Percentiles rank a stretch among this genome's conserved stretches.
These are phyloP conservation scores for Fraxinus velutina DNA, from an alignment of 305 asterid species.

Conservation along the genomic window DNA sequence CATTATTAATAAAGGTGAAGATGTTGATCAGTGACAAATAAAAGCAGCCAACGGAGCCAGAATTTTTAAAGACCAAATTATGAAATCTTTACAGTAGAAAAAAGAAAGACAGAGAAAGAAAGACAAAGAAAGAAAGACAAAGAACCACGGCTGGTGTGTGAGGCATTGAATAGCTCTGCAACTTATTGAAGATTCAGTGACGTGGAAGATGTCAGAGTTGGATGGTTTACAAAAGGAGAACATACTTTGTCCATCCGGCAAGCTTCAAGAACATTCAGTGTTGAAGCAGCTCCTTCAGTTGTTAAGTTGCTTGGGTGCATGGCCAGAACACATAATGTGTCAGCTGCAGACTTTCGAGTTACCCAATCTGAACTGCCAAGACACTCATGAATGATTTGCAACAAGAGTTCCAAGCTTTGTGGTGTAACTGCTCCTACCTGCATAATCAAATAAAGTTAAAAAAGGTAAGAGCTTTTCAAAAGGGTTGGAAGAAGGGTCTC, in stretches of 20 bases:
- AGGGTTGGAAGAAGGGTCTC: neutral
- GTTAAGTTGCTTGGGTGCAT: constrained; percentile 55
- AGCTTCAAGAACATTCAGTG: too few relatives aligned
- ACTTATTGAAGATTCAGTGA: too few relatives aligned
- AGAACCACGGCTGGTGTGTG: too few relatives aligned
- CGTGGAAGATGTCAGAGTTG: too few relatives aligned
- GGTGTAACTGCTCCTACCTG: constrained; percentile 92
- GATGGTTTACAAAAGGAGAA: too few relatives aligned
- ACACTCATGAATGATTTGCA: constrained; percentile 79
- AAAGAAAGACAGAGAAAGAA: neutral
- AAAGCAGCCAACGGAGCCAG: neutral
- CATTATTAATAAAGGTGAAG: neutral
- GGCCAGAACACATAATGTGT: constrained; percentile 64
- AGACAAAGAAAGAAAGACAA: too few relatives aligned
- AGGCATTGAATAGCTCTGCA: too few relatives aligned
- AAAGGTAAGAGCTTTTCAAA: neutral
- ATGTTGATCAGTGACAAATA: neutral
- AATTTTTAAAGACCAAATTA: neutral
- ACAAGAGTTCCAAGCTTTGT: constrained; percentile 66
- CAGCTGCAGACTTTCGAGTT: constrained; percentile 95
- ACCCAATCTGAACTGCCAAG: constrained; percentile 92
- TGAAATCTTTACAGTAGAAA: too few relatives aligned
- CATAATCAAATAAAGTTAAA: neutral
- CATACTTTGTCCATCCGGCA: too few relatives aligned
- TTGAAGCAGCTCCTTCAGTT: constrained; percentile 28